phyloP scores from a whole-genome alignment of 768 basidiomycete species.

The Agaricus subrufescens region DNA sequence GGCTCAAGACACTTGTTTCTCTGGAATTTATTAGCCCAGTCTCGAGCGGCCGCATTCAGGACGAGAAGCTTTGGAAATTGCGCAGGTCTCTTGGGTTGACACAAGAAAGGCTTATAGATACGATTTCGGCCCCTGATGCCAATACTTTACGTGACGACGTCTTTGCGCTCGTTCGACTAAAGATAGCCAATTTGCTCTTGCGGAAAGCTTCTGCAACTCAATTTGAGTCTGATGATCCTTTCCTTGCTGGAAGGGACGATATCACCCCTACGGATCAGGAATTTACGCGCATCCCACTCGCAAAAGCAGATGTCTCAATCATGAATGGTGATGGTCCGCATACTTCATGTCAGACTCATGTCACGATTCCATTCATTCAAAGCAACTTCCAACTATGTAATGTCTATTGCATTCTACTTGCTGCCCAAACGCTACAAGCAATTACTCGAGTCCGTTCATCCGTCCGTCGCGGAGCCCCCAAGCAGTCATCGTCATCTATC shows the following conservation, averaged over 20 bases:
- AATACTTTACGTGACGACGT: constrained; percentile 26
- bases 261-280: constrained; percentile 34
- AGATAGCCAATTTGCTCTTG: constrained; percentile 44
- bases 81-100: constrained; percentile 54
- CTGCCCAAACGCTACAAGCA: constrained; percentile 43
- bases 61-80: constrained; percentile 32
- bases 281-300: constrained; percentile 36
- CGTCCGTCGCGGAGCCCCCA: background rate
- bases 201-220: constrained; percentile 62
- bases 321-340: constrained; percentile 12
- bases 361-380: constrained; percentile 49
- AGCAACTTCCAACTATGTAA: constrained; percentile 57
- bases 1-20: constrained; percentile 48
- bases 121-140: constrained; percentile 34
- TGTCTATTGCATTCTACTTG: constrained; percentile 67
- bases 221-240: constrained; percentile 65
- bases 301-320: constrained; percentile 23
- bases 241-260: constrained; percentile 50
- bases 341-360: constrained; percentile 42
- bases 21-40: constrained; percentile 46
- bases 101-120: constrained; percentile 43
- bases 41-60: constrained; percentile 32
- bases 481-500: background rate
- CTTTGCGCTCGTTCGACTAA: constrained; percentile 38
- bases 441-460: constrained; percentile 23